Evolutionary conservation across 495 filamentous ascomycete genomes (phyloP).

Genomic region (Annulohypoxylon bovei): DNA sequence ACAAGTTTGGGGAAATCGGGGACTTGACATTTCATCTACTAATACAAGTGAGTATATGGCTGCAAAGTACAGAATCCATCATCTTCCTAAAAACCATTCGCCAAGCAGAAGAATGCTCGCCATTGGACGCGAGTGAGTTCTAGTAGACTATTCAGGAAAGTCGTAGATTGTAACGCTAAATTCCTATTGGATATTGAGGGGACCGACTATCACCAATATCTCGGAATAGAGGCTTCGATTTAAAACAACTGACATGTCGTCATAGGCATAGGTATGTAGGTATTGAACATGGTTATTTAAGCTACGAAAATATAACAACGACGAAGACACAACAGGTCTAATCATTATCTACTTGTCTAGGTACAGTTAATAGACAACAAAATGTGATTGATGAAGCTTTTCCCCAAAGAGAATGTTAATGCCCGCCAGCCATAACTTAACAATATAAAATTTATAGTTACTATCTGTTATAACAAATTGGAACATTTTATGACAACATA

Average conservation of each 20-base stretch:
- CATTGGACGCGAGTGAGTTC: not conserved
- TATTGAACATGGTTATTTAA: no score
- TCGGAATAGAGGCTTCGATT: not conserved
- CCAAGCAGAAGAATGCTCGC: not conserved
- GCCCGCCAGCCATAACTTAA: no score
- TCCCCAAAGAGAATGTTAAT: no score
- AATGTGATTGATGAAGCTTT: no score
- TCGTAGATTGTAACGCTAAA: not conserved
- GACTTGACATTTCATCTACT: not conserved
- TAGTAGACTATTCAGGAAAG: conserved; percentile 15
- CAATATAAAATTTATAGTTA: no score
- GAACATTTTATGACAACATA: no score
- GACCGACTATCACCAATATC: not conserved
- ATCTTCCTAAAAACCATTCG: not conserved
- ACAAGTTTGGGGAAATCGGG: conserved; percentile 11
- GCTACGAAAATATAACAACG: not conserved
- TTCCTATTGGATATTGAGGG: conserved; percentile 8
- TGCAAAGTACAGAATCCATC: not conserved
- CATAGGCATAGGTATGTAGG: no score
- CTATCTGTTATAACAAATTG: no score
- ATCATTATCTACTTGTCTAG: no score
- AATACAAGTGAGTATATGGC: not conserved
- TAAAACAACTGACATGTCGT: not conserved
- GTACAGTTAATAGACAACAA: no score
- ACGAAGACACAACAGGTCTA: not conserved